phyloP scores from a whole-genome alignment of 768 basidiomycete genomes.

The Hebeloma cylindrosporum region DNA sequence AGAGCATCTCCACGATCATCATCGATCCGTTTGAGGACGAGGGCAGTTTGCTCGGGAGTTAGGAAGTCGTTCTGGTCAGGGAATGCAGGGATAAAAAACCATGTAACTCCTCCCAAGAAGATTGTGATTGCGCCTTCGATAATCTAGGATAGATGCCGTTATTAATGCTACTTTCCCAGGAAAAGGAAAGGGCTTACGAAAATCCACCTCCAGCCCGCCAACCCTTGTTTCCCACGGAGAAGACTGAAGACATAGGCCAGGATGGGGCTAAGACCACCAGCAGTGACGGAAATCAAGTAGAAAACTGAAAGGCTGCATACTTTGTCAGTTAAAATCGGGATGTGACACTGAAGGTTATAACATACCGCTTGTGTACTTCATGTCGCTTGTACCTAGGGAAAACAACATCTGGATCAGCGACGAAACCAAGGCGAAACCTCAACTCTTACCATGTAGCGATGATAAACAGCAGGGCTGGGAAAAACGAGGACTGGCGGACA shows the following conservation, averaged over 20 bases:
- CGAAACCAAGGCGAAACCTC: slow-evolving; percentile 1
- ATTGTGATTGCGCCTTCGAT: slow-evolving; percentile 47
- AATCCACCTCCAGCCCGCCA: slow-evolving; percentile 52
- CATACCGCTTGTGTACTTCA: slow-evolving; percentile 45
- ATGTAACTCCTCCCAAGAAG: slow-evolving; percentile 39
- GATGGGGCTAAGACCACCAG: slow-evolving; percentile 43
- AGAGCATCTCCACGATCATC: slow-evolving; percentile 51
- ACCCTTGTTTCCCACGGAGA: slow-evolving; percentile 38
- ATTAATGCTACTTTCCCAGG: too few species aligned
- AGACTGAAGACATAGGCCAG: slow-evolving; percentile 43
- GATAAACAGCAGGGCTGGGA: slow-evolving; percentile 46
- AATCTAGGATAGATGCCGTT: slow-evolving; percentile 28
- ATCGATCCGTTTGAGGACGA: slow-evolving; percentile 47
- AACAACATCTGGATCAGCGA: background rate
- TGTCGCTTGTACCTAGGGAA: slow-evolving; percentile 43
- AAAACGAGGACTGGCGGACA: slow-evolving; percentile 39
- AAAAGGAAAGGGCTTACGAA: slow-evolving; percentile 36
- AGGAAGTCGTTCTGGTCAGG: slow-evolving; percentile 49
- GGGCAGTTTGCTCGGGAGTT: slow-evolving; percentile 39
- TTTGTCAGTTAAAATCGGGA: slow-evolving; percentile 3
- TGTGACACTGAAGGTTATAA: background rate
- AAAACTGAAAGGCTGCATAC: slow-evolving; percentile 36
- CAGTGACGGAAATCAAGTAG: slow-evolving; percentile 40
- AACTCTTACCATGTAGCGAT: slow-evolving; percentile 43
- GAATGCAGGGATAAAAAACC: slow-evolving; percentile 45